phyloP scores from a whole-genome alignment of 371 early-diverging fungal species.

The Globomyces sp. region DNA sequence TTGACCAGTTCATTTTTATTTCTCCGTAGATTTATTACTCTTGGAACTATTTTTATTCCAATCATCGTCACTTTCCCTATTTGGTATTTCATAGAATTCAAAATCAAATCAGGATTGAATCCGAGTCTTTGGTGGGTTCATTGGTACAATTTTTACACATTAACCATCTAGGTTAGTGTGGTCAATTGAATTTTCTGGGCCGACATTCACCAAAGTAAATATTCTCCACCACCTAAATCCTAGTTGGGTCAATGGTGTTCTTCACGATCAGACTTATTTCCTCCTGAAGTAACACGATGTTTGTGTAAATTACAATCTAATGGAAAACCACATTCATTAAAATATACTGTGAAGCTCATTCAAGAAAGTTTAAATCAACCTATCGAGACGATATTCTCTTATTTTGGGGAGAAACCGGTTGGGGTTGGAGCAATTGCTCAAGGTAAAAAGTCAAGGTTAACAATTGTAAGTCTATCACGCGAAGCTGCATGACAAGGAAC shows the following conservation, averaged over 20 bases:
- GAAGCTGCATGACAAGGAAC: conserved; percentile 35
- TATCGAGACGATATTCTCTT: conserved; percentile 73
- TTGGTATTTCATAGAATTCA: conserved; percentile 42
- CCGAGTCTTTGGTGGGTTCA: conserved; percentile 78
- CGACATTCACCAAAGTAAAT: conserved; percentile 88
- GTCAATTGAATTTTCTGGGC: conserved; percentile 75
- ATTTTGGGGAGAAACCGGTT: conserved; percentile 70
- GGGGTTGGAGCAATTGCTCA: conserved; percentile 97
- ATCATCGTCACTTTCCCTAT: conserved; percentile 36
- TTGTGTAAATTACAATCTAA: conserved; percentile 81
- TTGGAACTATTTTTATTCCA: conserved; percentile 35
- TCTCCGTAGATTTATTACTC: conserved; percentile 19
- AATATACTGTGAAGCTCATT: conserved; percentile 62
- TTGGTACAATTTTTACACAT: conserved; percentile 25
- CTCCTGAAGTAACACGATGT: conserved; percentile 67
- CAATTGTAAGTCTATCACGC: conserved; percentile 46
- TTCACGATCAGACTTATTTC: conserved; percentile 89
- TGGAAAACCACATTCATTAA: conserved; percentile 75
- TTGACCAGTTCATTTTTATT: not conserved
- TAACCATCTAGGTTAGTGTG: conserved; percentile 43
- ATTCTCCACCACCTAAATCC: conserved; percentile 91
- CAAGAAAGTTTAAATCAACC: conserved; percentile 61
- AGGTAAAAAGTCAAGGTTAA: too few species aligned
- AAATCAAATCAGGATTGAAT: conserved; percentile 11
- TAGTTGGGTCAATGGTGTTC: conserved; percentile 98